A percentile compares a stretch with the other conserved stretches of the same genome.
Conservation (phyloP, 140 eudicot species). For the Flaveria floridana region DNA sequence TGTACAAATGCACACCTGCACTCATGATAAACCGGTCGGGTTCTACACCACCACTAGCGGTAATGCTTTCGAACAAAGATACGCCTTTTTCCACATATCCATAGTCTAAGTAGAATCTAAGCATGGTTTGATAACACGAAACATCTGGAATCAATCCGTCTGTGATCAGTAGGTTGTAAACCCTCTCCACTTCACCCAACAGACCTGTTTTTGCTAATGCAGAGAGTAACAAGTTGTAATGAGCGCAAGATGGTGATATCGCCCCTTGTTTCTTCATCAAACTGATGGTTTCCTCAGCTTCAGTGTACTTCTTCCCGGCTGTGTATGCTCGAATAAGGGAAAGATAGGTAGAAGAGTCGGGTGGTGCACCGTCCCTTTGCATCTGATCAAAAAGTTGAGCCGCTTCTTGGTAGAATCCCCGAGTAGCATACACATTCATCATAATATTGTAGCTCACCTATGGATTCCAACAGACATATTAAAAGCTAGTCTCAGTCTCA, state of each 20-base stretch:
- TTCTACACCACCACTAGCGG: slow-evolving; percentile 23
- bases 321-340: slow-evolving; percentile 65
- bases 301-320: slow-evolving; percentile 36
- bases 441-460: slow-evolving; percentile 86
- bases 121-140: slow-evolving; percentile 50
- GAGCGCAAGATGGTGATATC: slow-evolving; percentile 56
- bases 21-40: slow-evolving; percentile 69
- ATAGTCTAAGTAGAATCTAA: slow-evolving; percentile 64
- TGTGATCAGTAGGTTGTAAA: slow-evolving; percentile 36
- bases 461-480: neutral
- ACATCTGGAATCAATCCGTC: slow-evolving; percentile 56
- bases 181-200: slow-evolving; percentile 59
- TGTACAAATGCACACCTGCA: slow-evolving; percentile 74
- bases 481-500: neutral
- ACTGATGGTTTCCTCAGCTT: slow-evolving; percentile 59
- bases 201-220: slow-evolving; percentile 52
- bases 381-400: slow-evolving; percentile 50
- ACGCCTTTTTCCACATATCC: slow-evolving; percentile 70
- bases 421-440: slow-evolving; percentile 58
- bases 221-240: slow-evolving; percentile 50
- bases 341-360: slow-evolving; percentile 72
- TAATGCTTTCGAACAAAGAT: slow-evolving; percentile 50
- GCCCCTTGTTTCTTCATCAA: slow-evolving; percentile 67
- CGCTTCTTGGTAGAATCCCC: slow-evolving; percentile 62
- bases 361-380: slow-evolving; percentile 47